Percentiles rank a stretch among this genome's conserved stretches.
Evolutionary conservation across 257 asterid species (phyloP).

Genomic region (Plantago major): DNA sequence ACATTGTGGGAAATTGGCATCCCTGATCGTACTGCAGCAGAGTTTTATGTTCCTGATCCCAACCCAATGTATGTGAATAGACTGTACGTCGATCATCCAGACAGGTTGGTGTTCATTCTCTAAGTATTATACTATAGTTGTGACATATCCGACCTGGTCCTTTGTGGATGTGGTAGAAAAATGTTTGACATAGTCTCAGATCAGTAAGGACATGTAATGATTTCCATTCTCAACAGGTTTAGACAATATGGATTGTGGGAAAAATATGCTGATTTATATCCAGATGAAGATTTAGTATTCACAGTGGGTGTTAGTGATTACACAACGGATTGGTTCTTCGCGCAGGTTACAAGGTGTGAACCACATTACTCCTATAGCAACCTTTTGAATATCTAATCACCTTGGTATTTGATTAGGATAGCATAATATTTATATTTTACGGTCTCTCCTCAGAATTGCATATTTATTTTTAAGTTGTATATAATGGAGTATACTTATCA

Average conservation of each 20-base stretch:
- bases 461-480: not conserved
- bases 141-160: not conserved
- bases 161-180: not conserved
- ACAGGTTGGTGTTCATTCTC: slow-evolving; percentile 32
- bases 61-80: slow-evolving; percentile 47
- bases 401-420: not conserved
- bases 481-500: not conserved
- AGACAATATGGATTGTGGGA: slow-evolving; percentile 94
- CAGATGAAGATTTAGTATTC: slow-evolving; percentile 58
- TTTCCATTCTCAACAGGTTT: slow-evolving; percentile 40
- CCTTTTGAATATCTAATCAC: not conserved
- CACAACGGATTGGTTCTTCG: slow-evolving; percentile 69
- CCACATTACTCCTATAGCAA: not conserved
- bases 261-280: slow-evolving; percentile 63
- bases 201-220: not conserved
- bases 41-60: slow-evolving; percentile 71
- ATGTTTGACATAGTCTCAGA: slow-evolving; percentile 3
- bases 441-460: not conserved
- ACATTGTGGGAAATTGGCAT: slow-evolving; percentile 80
- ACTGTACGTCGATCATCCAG: slow-evolving; percentile 56
- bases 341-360: slow-evolving; percentile 73
- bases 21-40: slow-evolving; percentile 72
- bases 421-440: not conserved
- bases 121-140: not conserved
- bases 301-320: slow-evolving; percentile 63